Base-by-base conservation (phyloP, 2,329 filamentous ascomycete genomes). In the Botrytis deweyae region DNA sequence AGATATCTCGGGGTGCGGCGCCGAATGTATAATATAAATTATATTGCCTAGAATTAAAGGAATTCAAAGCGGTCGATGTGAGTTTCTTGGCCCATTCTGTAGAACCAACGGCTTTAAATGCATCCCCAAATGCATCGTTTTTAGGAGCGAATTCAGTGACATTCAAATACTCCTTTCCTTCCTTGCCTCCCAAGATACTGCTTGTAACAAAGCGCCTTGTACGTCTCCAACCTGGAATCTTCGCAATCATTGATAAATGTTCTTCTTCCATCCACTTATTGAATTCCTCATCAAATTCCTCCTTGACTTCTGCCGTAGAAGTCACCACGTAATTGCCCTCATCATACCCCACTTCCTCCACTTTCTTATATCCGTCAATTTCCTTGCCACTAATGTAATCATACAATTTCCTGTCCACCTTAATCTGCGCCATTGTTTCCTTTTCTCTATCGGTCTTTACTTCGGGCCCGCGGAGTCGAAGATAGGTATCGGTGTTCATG, bases 1-100 rank as follows among this genome's bases (percentile, higher is more conserved):
- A 73, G 5, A 95, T 85, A 77, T 95, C 91, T 38, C 92, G 87
- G 0, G 92, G 90, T 0, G 88, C 92, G 0, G 92, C 88, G 0
- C 93, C 92, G 79, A 97, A 97, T 18, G 91, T 90, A 82, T 96
- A 95, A 81, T 93, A 93, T 76, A 95, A 88, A 49, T 88, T 85
- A 82, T 93, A 96, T 0, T 86, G 85, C 29, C 92, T 86, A 63
- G 89, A 86, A 18, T 83, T 85, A 78, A 88, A 88, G 65, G 84
- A 82, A 36, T 85, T 86, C 18, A 93, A 87, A 22, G 89, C 86
- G 49, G 89, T 87, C 33, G 83, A 82, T 78, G 88, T 87, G 52
- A 94, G 85, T 68, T 89, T 85, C 4, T 85, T 84, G 25, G 86
- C 84, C 88, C 91, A 90, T 1, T 87, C 84, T 1, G 92, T 94